These are phyloP conservation scores for Corylus americana DNA, from an alignment of 306 rosid species.

Conservation along the genomic window DNA sequence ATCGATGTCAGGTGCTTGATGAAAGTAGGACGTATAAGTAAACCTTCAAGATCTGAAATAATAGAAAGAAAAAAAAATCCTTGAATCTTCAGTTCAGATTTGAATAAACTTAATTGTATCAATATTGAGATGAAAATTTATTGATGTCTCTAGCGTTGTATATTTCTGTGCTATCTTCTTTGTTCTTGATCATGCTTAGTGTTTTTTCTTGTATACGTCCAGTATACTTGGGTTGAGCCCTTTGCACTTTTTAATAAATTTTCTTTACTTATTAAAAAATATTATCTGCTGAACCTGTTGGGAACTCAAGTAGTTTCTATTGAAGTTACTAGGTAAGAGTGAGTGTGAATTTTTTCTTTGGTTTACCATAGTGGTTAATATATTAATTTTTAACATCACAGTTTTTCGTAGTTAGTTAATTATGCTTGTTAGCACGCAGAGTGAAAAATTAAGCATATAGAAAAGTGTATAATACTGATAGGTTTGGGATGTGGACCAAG, in stretches of 20 bases:
- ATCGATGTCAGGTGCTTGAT: neutral
- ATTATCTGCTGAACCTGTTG: neutral
- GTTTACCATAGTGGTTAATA: neutral
- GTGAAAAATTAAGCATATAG: neutral
- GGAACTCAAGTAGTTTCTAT: neutral
- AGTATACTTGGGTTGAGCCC: too few relatives aligned
- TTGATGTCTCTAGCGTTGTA: too few relatives aligned
- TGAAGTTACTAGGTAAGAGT: neutral
- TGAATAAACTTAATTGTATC: neutral
- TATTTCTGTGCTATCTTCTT: too few relatives aligned
- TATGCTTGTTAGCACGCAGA: neutral
- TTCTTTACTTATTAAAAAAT: too few relatives aligned
- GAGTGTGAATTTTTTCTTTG: neutral
- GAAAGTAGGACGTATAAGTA: neutral
- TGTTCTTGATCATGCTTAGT: too few relatives aligned
- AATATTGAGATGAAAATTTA: neutral
- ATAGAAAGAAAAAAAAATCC: neutral
- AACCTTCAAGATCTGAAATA: neutral
- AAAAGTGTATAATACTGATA: neutral
- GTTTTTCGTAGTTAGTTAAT: neutral
- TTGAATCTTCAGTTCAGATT: neutral
- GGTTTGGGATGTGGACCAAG: neutral
- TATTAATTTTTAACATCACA: neutral
- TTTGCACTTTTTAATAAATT: too few relatives aligned
- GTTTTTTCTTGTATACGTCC: too few relatives aligned